A percentile compares a stretch with the other conserved stretches of the same genome.
Conservation (phyloP, 345 rosid genomes). For the Hypericum perforatum region DNA sequence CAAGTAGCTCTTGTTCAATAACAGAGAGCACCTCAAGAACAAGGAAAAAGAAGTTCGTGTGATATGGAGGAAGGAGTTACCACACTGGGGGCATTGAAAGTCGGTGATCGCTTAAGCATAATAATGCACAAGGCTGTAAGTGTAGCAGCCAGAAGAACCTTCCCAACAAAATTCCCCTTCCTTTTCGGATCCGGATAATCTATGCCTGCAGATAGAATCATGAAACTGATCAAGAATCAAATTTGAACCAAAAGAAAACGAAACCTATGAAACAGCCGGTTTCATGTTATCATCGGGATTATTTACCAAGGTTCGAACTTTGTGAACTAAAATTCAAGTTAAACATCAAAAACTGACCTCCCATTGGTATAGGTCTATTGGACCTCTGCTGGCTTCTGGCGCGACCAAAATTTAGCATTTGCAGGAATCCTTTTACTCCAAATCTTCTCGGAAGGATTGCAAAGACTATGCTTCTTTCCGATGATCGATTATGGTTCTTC, state of each 20-base stretch:
- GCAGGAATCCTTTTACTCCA: slow-evolving; percentile 12
- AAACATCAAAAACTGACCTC: slow-evolving; percentile 33
- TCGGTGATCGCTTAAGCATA: slow-evolving; percentile 1
- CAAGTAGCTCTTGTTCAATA: not conserved
- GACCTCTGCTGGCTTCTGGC: slow-evolving; percentile 63
- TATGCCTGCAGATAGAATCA: slow-evolving; percentile 2
- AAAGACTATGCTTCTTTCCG: slow-evolving; percentile 3
- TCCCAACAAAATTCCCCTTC: slow-evolving; percentile 1
- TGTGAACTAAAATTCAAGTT: not conserved
- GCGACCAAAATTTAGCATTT: slow-evolving; percentile 69
- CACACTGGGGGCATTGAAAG: not conserved
- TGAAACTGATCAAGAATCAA: not conserved
- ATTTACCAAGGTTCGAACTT: not conserved
- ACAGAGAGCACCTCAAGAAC: not conserved
- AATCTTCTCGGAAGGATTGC: slow-evolving; percentile 2
- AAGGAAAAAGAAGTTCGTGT: not conserved
- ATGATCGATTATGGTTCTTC: not conserved
- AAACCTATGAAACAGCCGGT: too few relatives aligned
- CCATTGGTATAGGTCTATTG: slow-evolving; percentile 52
- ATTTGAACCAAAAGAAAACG: too few relatives aligned
- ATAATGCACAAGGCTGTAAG: slow-evolving; percentile 5
- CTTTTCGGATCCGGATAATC: slow-evolving; percentile 7
- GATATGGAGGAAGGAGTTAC: not conserved
- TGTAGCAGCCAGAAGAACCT: slow-evolving; percentile 1
- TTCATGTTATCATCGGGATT: too few relatives aligned